Percentiles rank a stretch among this genome's conserved stretches.
Conservation (phyloP, 176 grass and related monocot genomes). For the Carex parvula region DNA sequence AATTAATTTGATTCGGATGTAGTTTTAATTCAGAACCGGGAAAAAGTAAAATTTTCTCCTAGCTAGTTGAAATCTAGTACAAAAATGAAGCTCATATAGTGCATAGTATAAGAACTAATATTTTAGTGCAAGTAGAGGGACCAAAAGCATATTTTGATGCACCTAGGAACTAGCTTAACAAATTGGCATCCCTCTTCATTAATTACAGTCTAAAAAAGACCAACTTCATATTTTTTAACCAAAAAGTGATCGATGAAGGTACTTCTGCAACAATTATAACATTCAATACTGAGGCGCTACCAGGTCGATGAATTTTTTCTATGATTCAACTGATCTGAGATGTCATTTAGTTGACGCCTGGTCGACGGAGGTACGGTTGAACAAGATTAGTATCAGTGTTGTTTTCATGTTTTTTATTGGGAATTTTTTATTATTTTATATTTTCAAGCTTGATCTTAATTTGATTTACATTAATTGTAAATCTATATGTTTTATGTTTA, state of each 20-base stretch:
- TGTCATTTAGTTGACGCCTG: background rate
- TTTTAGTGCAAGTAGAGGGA: constrained; percentile 3
- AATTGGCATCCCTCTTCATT: background rate
- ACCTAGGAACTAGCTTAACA: background rate
- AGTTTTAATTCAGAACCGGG: background rate
- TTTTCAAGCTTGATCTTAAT: background rate
- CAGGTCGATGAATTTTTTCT: background rate
- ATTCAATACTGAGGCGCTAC: background rate
- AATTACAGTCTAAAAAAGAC: background rate
- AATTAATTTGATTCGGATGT: background rate
- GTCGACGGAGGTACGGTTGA: too few relatives aligned
- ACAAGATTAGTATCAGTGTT: background rate
- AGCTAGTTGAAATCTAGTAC: constrained; percentile 8
- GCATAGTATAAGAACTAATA: background rate
- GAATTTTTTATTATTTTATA: background rate
- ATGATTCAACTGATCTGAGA: background rate
- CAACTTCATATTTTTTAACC: background rate
- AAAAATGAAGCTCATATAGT: background rate
- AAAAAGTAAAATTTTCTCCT: background rate
- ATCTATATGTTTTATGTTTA: background rate
- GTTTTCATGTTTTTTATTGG: background rate
- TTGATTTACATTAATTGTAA: background rate
- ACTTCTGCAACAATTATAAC: background rate
- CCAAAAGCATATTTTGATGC: constrained; percentile 4
- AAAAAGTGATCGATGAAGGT: background rate